A percentile compares a stretch with the other conserved stretches of the same genome.
These are phyloP conservation scores for Ophiobolus disseminans DNA, from an alignment of 2,329 filamentous ascomycete genomes.

Conservation along the genomic window DNA sequence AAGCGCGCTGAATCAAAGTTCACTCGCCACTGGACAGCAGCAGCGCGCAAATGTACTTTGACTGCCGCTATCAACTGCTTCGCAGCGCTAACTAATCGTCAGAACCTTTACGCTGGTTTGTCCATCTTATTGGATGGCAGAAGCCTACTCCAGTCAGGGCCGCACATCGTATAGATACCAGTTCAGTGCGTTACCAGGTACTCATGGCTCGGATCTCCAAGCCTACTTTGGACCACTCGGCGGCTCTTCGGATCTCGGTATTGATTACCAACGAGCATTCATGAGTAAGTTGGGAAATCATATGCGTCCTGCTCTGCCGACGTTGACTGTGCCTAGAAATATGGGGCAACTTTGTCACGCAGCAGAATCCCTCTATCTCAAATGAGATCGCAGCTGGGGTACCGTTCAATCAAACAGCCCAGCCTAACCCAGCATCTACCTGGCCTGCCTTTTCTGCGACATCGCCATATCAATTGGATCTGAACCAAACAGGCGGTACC, in stretches of 20 bases:
- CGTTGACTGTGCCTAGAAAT: constrained; percentile 16
- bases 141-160: constrained; percentile 47
- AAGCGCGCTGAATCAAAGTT: constrained; percentile 60
- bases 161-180: constrained; percentile 24
- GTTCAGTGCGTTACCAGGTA: constrained; percentile 23
- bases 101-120: constrained; percentile 63
- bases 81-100: not conserved
- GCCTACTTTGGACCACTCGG: constrained; percentile 26
- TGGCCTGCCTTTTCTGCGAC: constrained; percentile 22
- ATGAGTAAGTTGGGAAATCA: not conserved
- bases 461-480: constrained; percentile 14
- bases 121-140: constrained; percentile 63
- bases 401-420: constrained; percentile 5
- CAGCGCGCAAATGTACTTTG: constrained; percentile 51
- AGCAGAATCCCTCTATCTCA: constrained; percentile 18
- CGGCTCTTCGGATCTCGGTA: constrained; percentile 13
- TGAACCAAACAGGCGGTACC: constrained; percentile 30
- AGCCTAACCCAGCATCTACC: constrained; percentile 3
- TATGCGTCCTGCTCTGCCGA: not conserved
- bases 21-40: constrained; percentile 60
- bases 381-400: constrained; percentile 12
- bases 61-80: not conserved
- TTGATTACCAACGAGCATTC: constrained; percentile 1
- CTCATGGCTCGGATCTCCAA: constrained; percentile 19
- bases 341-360: constrained; percentile 26